Conservation (phyloP, 371 early-diverging fungal genomes). For the Coemansia sp. region DNA sequence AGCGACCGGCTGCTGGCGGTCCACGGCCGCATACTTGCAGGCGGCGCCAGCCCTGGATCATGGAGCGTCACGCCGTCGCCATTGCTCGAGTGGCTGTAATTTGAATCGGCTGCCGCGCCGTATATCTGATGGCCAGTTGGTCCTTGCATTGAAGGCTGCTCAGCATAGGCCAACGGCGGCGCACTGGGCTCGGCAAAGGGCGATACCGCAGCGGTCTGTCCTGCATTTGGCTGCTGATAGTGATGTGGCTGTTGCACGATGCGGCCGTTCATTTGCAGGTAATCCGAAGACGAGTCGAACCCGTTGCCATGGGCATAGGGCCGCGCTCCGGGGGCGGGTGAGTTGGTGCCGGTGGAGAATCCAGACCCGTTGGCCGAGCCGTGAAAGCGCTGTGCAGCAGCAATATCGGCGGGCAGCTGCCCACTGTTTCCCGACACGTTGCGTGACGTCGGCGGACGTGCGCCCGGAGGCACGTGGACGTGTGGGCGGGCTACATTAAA, state of each 20-base stretch:
- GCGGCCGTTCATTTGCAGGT: constrained; percentile 9
- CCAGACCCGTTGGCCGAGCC: constrained; percentile 10
- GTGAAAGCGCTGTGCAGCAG: constrained; percentile 16
- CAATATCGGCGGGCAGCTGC: constrained; percentile 11
- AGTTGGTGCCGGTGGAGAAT: constrained; percentile 9
- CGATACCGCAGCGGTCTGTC: background rate
- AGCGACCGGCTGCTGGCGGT: constrained; percentile 42
- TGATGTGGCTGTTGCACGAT: background rate
- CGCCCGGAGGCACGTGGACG: background rate
- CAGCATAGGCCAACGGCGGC: background rate
- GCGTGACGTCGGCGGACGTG: constrained; percentile 6
- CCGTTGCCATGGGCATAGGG: constrained; percentile 30
- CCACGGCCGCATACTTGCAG: constrained; percentile 38
- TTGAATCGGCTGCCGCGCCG: constrained; percentile 4
- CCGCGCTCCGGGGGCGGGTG: constrained; percentile 15
- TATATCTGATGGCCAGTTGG: background rate
- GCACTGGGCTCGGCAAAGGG: constrained; percentile 17
- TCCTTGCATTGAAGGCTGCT: background rate
- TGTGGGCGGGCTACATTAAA: constrained; percentile 35
- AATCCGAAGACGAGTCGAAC: constrained; percentile 41
- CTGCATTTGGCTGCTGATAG: background rate
- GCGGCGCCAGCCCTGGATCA: constrained; percentile 7
- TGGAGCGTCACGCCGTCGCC: constrained; percentile 19
- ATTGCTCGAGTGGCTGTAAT: constrained; percentile 30
- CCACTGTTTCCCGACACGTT: constrained; percentile 20